A percentile compares a stretch with the other conserved stretches of the same genome.
Conservation (phyloP, 2,329 filamentous ascomycete genomes). For the Drechmeria coniospora region DNA sequence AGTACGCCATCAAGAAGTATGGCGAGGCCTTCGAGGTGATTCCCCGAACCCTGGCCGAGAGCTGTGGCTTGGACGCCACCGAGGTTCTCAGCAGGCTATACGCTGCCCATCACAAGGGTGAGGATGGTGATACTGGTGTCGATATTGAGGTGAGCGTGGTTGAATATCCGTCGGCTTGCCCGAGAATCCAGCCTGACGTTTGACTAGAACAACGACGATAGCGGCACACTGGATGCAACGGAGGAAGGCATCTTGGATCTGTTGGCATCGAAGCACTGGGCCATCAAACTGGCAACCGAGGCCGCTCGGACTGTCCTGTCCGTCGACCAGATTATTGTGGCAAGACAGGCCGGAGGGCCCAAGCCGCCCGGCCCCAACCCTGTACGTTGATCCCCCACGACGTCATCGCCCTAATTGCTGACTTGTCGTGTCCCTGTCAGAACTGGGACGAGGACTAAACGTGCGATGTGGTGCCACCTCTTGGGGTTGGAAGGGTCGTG, state of each 20-base stretch:
- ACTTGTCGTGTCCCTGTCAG: slow-evolving; percentile 15
- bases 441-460: slow-evolving; percentile 50
- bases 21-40: slow-evolving; percentile 97
- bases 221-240: slow-evolving; percentile 71
- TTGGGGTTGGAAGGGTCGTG: background rate
- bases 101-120: slow-evolving; percentile 78
- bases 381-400: slow-evolving; percentile 19
- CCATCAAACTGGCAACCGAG: slow-evolving; percentile 92
- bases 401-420: slow-evolving; percentile 8
- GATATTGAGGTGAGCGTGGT: slow-evolving; percentile 59
- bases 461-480: slow-evolving; percentile 12
- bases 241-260: slow-evolving; percentile 86
- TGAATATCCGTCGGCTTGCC: background rate
- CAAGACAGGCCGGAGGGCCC: slow-evolving; percentile 88
- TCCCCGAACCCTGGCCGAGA: slow-evolving; percentile 84
- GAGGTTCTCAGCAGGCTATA: slow-evolving; percentile 87
- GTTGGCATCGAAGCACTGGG: slow-evolving; percentile 85
- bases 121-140: slow-evolving; percentile 81
- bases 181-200: slow-evolving; percentile 1
- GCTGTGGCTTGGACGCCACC: slow-evolving; percentile 90
- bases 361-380: slow-evolving; percentile 94
- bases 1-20: slow-evolving; percentile 96
- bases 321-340: slow-evolving; percentile 98
- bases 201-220: slow-evolving; percentile 53
- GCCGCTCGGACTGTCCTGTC: slow-evolving; percentile 85